phyloP scores from a whole-genome alignment of 192 early-diverging fungal species.

The Backusella macrospora region DNA sequence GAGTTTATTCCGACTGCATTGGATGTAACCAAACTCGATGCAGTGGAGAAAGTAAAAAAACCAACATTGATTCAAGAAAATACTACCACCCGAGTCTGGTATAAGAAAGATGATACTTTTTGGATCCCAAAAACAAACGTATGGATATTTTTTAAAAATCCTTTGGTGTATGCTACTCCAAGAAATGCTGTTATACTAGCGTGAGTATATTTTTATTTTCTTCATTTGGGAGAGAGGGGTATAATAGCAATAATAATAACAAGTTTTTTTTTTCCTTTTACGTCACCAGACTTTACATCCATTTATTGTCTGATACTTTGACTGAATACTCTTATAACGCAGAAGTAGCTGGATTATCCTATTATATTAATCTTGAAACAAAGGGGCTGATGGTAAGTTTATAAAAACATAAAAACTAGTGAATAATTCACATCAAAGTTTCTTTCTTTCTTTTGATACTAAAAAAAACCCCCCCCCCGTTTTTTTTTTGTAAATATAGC shows the following conservation, averaged over 20 bases:
- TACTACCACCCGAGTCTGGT: conserved; percentile 72
- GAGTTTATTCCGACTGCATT: conserved; percentile 85
- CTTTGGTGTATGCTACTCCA: conserved; percentile 74
- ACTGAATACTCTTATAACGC: conserved; percentile 50
- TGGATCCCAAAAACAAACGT: conserved; percentile 84
- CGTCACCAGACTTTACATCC: conserved; percentile 40
- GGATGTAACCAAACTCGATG: conserved; percentile 50
- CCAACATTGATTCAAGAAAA: conserved; percentile 64
- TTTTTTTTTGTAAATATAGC: conserved; percentile 56
- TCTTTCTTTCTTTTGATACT: conserved; percentile 31
- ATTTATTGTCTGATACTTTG: conserved; percentile 43
- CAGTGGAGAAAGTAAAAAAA: conserved; percentile 21
- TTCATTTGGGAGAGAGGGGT: not conserved
- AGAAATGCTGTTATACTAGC: conserved; percentile 58
- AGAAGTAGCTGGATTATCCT: conserved; percentile 58
- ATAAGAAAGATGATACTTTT: conserved; percentile 92
- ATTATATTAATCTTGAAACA: conserved; percentile 52
- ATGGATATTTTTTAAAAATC: conserved; percentile 68
- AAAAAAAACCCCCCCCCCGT: conserved; percentile 65
- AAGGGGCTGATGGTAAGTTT: conserved; percentile 58
- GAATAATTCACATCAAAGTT: conserved; percentile 8
- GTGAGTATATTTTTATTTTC: conserved; percentile 12
- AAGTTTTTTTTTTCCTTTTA: conserved; percentile 10
- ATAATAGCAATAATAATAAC: not conserved
- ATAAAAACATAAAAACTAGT: conserved; percentile 41